Base-by-base conservation (phyloP, 1,284 basidiomycete genomes). In the Xerocomus amazonicus region DNA sequence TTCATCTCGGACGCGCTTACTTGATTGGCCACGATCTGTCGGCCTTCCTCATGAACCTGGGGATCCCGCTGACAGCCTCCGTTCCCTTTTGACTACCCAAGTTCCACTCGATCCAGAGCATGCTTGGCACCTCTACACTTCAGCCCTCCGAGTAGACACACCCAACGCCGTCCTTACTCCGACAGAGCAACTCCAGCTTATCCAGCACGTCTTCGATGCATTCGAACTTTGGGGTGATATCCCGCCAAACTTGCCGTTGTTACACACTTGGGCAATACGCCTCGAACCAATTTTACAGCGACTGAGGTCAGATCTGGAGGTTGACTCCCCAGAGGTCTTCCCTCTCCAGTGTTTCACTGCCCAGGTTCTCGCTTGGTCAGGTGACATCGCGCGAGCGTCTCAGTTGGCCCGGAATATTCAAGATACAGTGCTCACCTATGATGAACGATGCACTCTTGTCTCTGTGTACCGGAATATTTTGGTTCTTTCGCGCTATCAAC, bases 381-480 rank as follows among this genome's bases (percentile, higher is more conserved):
- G 70, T 1, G 66, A 75, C 34, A 38, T 70, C 16, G 56, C 68
- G 13, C 54, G 60, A n/a, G 75, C 77, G 9, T 56, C 59, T 17
- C 47, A 57, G 10, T 37, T 61, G 17, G 56, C 67, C 26, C 63
- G 55, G 54, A 53, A 61, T 41, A 60, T 65, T 43, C 51, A 46
- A 52, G 55, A 44, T 34, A 41, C 53, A 40, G 49, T 50, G 14
- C 49, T 59, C 35, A 38, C 34, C 4, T 57, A 62, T 12, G 48
- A 56, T 32, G 55, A 62, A 16, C 55, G 48, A 26, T 49, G 42
- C 12, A 44, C 57, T 27, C 58, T 71, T 23, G 53, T 73, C 19
- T 58, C 56, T 52, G 69, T 69, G 29, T 77, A 75, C 54, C 67
- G 71, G 33, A 63, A 69, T 40, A 59, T 83, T 34, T 47, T 77